Evolutionary conservation across 192 early-diverging fungal genomes (phyloP).

Genomic region (Coemansia sp.): DNA sequence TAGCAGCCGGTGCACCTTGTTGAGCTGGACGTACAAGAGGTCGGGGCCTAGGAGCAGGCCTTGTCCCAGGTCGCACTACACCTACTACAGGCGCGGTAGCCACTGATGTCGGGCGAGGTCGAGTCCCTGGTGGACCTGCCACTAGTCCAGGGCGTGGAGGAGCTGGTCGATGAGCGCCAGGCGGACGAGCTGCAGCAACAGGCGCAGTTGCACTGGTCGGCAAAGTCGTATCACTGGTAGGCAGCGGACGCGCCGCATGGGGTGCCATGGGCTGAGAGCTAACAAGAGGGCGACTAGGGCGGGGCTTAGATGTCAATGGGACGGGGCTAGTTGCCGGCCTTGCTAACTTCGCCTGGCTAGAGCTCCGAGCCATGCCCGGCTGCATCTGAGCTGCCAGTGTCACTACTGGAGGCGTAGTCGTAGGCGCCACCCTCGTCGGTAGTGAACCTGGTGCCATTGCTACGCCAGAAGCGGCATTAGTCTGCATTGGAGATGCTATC

Average conservation of each 20-base stretch:
- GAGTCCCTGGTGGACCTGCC: conserved; percentile 1
- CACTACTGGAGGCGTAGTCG: too few relatives aligned
- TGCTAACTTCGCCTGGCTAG: not conserved
- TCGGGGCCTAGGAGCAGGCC: conserved; percentile 22
- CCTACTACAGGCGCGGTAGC: not conserved
- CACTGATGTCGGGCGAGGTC: conserved; percentile 24
- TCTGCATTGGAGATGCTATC: not conserved
- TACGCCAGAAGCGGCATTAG: not conserved
- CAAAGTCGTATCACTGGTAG: not conserved
- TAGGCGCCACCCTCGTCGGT: not conserved
- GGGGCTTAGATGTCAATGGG: conserved; percentile 1
- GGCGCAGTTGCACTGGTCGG: not conserved
- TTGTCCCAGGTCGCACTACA: conserved; percentile 18
- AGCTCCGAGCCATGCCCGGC: not conserved
- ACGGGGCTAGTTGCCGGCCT: conserved; percentile 3
- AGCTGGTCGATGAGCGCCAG: not conserved
- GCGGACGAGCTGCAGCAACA: not conserved
- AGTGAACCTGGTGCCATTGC: not conserved
- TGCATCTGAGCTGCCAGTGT: not conserved
- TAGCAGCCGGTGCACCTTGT: not conserved
- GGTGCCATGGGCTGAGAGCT: not conserved
- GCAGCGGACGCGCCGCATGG: not conserved
- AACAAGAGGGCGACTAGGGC: not conserved
- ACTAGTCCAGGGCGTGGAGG: conserved; percentile 7
- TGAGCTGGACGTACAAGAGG: conserved; percentile 19